Evolutionary conservation across 768 basidiomycete genomes (phyloP).

Genomic region (Mycena olivaceomarginata): DNA sequence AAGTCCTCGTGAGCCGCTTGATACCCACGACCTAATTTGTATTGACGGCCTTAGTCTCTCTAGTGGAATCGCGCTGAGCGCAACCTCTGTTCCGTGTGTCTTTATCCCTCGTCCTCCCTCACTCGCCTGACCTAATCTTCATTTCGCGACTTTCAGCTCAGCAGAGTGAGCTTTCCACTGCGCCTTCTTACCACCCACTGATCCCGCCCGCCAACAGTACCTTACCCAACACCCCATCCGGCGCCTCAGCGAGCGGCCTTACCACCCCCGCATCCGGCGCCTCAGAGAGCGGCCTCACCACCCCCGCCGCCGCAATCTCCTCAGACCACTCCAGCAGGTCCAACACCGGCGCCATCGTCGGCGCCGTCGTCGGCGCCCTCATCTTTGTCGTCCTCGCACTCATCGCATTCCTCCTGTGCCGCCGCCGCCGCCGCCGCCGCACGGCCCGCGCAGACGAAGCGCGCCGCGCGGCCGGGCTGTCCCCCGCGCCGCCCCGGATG

Average conservation of each 20-base stretch:
- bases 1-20: slow-evolving; percentile 12
- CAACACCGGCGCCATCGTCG: slow-evolving; percentile 53
- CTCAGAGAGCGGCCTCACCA: background rate
- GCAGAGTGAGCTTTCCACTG: background rate
- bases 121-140: background rate
- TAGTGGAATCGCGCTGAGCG: background rate
- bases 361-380: slow-evolving; percentile 53
- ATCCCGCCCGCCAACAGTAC: background rate
- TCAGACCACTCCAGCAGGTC: slow-evolving; percentile 3
- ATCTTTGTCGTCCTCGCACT: slow-evolving; percentile 39
- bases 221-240: background rate
- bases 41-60: background rate
- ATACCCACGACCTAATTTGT: no score
- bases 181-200: background rate
- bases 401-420: slow-evolving; percentile 44
- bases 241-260: background rate
- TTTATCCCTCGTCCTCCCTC: background rate
- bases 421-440: slow-evolving; percentile 44
- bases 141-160: background rate
- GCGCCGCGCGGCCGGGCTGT: slow-evolving; percentile 33
- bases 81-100: slow-evolving; percentile 14
- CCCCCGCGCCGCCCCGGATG: slow-evolving; percentile 24
- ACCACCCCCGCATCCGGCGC: slow-evolving; percentile 2
- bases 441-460: slow-evolving; percentile 27
- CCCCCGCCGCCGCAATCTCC: background rate